Percentiles rank a stretch among this genome's conserved stretches.
Conservation (phyloP, 2,329 filamentous ascomycete species). For the Fusarium chlamydosporum region DNA sequence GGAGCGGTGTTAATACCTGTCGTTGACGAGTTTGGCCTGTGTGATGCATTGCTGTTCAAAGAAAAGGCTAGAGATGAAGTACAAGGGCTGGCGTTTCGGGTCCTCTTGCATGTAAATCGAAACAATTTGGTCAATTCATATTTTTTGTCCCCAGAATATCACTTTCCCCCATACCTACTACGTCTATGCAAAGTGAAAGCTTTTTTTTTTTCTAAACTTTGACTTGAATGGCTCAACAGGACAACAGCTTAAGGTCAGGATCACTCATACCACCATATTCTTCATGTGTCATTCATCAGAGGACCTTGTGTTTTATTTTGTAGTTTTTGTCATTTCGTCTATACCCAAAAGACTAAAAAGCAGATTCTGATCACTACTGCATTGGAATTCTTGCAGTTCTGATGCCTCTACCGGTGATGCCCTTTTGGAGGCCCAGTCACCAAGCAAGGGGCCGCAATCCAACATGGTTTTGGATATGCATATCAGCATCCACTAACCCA, state of each 20-base stretch:
- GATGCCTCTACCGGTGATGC: slow-evolving; percentile 30
- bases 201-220: neutral
- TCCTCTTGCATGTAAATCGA: slow-evolving; percentile 48
- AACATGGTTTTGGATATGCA: slow-evolving; percentile 36
- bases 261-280: neutral
- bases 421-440: slow-evolving; percentile 21
- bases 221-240: too few species aligned
- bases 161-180: neutral
- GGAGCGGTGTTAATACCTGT: slow-evolving; percentile 17
- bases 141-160: slow-evolving; percentile 29
- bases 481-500: slow-evolving; percentile 38
- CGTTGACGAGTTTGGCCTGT: slow-evolving; percentile 14
- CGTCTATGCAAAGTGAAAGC: neutral
- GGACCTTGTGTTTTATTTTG: slow-evolving; percentile 25
- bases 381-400: slow-evolving; percentile 35
- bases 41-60: slow-evolving; percentile 41
- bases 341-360: slow-evolving; percentile 56
- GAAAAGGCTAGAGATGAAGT: slow-evolving; percentile 45
- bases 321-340: slow-evolving; percentile 56
- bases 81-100: slow-evolving; percentile 48
- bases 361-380: slow-evolving; percentile 52
- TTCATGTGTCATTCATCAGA: neutral
- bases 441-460: slow-evolving; percentile 36
- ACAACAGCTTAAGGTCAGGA: neutral
- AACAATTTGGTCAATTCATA: slow-evolving; percentile 41